Evolutionary conservation across 352 stramenopile genomes (phyloP).

Genomic region (Globisporangium cylindrosporum): DNA sequence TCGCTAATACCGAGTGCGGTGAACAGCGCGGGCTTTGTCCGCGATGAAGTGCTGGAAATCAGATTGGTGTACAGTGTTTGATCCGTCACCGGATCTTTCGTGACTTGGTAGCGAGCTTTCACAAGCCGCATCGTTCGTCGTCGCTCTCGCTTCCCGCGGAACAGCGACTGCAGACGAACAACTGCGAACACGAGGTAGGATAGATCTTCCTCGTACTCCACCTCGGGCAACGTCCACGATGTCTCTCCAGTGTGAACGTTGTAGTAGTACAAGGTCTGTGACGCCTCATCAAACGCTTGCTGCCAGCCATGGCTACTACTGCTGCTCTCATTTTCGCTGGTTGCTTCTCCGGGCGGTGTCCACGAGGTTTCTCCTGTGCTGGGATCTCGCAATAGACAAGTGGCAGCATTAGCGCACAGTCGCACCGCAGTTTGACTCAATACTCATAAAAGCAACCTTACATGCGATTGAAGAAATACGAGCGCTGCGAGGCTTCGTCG

Average conservation of each 20-base stretch:
- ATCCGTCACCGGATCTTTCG: slow-evolving; percentile 28
- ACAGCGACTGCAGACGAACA: slow-evolving; percentile 45
- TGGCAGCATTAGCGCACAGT: background rate
- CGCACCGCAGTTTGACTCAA: background rate
- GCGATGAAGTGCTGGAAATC: slow-evolving; percentile 32
- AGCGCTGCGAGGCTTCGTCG: slow-evolving; percentile 30
- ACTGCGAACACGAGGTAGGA: slow-evolving; percentile 46
- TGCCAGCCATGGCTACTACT: slow-evolving; percentile 34
- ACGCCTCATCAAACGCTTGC: slow-evolving; percentile 64
- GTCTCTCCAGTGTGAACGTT: slow-evolving; percentile 63
- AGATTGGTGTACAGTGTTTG: slow-evolving; percentile 51
- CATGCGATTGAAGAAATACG: slow-evolving; percentile 62
- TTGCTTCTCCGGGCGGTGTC: slow-evolving; percentile 30
- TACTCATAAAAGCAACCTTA: slow-evolving; percentile 16
- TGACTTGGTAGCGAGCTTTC: slow-evolving; percentile 34
- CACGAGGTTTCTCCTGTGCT: slow-evolving; percentile 66
- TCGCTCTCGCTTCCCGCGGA: slow-evolving; percentile 35
- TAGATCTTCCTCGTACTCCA: slow-evolving; percentile 28
- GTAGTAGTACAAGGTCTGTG: slow-evolving; percentile 69
- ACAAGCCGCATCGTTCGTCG: slow-evolving; percentile 29
- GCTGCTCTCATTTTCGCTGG: slow-evolving; percentile 20
- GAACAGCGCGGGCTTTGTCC: slow-evolving; percentile 39
- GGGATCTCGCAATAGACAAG: background rate
- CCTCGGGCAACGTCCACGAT: slow-evolving; percentile 49
- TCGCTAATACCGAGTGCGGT: slow-evolving; percentile 25